Percentiles rank a stretch among this genome's conserved stretches.
phyloP scores from a whole-genome alignment of 331 rosid genomes.

The Stylosanthes scabra region DNA sequence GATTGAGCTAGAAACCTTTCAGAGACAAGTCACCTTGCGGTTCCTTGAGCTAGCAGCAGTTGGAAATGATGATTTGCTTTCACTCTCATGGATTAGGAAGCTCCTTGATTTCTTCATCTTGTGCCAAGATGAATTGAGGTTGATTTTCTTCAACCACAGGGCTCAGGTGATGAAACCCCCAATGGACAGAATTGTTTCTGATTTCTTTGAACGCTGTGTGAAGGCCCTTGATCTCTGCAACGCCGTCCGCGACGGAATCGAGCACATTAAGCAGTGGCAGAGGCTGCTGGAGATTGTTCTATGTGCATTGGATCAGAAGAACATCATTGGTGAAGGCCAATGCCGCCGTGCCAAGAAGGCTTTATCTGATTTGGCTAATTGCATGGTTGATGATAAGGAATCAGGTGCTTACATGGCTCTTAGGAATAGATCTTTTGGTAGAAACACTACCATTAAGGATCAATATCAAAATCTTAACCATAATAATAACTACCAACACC shows the following conservation, averaged over 20 bases:
- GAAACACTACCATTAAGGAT: constrained; percentile 45
- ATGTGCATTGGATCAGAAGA: constrained; percentile 62
- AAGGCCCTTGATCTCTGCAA: constrained; percentile 93
- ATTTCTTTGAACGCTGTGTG: constrained; percentile 75
- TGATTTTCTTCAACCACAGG: constrained; percentile 52
- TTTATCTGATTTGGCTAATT: constrained; percentile 69
- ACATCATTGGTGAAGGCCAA: constrained; percentile 77
- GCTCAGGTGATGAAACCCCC: constrained; percentile 50
- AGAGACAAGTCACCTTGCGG: constrained; percentile 59
- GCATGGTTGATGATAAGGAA: constrained; percentile 85
- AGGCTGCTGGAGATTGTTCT: constrained; percentile 77
- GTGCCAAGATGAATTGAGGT: constrained; percentile 70
- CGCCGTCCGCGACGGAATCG: constrained; percentile 88
- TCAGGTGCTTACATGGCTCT: constrained; percentile 49
- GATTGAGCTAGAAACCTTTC: constrained; percentile 63
- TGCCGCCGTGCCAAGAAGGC: constrained; percentile 93
- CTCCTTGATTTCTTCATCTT: constrained; percentile 71
- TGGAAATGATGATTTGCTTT: constrained; percentile 55
- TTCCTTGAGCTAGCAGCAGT: constrained; percentile 56
- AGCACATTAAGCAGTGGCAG: constrained; percentile 81
- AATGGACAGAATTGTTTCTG: constrained; percentile 73
- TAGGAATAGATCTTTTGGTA: constrained; percentile 90
- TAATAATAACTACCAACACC: constrained; percentile 15
- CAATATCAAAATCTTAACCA: constrained; percentile 20
- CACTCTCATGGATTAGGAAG: constrained; percentile 73